Conservation (phyloP, 495 filamentous ascomycete genomes). For the Aspergillus ostianus region DNA sequence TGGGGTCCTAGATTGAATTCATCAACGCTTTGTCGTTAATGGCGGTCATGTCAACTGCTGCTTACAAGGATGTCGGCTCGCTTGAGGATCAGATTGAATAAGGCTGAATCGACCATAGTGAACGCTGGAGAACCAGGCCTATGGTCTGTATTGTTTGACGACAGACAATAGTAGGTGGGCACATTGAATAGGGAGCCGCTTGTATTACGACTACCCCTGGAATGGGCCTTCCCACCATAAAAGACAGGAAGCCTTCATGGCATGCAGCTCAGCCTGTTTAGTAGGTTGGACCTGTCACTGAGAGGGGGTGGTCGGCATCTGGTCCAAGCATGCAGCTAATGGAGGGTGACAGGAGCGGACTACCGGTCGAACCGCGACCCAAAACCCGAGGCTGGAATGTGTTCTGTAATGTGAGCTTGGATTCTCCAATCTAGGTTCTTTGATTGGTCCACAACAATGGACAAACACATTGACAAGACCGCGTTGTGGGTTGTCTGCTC, state of each 20-base stretch:
- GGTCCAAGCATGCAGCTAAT: conserved; percentile 17
- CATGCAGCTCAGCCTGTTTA: conserved; percentile 7
- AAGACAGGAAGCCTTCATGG: background rate
- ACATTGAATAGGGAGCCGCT: background rate
- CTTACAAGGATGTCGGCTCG: conserved; percentile 20
- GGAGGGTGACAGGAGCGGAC: conserved; percentile 17
- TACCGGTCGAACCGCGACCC: conserved; percentile 6
- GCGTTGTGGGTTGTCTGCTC: background rate
- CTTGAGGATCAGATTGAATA: conserved; percentile 15
- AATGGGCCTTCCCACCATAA: conserved; percentile 7
- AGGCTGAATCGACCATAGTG: conserved; percentile 14
- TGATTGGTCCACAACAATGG: conserved; percentile 3
- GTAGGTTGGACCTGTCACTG: conserved; percentile 8
- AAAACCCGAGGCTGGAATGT: conserved; percentile 4
- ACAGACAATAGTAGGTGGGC: background rate
- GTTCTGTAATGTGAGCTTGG: background rate
- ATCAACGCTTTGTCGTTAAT: background rate
- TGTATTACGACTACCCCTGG: background rate
- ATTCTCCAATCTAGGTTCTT: background rate
- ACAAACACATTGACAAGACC: conserved; percentile 1
- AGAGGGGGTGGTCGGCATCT: background rate
- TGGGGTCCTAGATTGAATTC: conserved; percentile 22
- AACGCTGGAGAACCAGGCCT: conserved; percentile 1
- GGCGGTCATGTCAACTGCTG: background rate
- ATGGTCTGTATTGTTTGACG: conserved; percentile 1